phyloP scores from a whole-genome alignment of 1,139 yeast genomes.

The Kluyveromyces sp. region DNA sequence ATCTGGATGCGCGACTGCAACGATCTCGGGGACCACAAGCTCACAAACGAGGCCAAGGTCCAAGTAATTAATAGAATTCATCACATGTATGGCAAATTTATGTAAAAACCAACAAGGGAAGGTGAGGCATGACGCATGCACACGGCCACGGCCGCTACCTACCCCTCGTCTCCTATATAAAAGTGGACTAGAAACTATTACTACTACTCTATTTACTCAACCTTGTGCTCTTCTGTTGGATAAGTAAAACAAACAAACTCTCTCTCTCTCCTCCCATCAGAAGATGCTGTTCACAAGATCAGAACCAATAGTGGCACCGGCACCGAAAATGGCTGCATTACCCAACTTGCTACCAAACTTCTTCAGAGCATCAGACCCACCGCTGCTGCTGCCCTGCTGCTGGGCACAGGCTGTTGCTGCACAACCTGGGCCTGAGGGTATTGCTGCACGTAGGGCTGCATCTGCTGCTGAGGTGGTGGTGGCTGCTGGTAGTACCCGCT shows the following conservation, averaged over 20 bases:
- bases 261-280: conserved; percentile 32
- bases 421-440: conserved; percentile 12
- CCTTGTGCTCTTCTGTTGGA: too few relatives aligned
- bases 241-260: conserved; percentile 3
- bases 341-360: conserved; percentile 81
- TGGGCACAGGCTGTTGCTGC: conserved; percentile 25
- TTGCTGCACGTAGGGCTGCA: conserved; percentile 9
- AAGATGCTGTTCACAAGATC: conserved; percentile 81
- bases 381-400: conserved; percentile 14
- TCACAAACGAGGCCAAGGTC: conserved; percentile 32
- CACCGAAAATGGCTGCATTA: conserved; percentile 91
- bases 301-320: conserved; percentile 93
- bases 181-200: too few relatives aligned
- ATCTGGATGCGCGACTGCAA: conserved; percentile 54
- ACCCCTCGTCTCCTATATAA: too few relatives aligned
- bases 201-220: too few relatives aligned
- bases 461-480: conserved; percentile 24
- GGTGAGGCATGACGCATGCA: too few relatives aligned
- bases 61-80: conserved; percentile 46
- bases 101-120: conserved; percentile 7
- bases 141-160: too few relatives aligned
- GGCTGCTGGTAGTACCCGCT: conserved; percentile 23
- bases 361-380: conserved; percentile 37
- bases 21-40: conserved; percentile 37
- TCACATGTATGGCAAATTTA: conserved; percentile 41